Evolutionary conservation across 139 green algal species (phyloP).

Genomic region (Chlamydomonas schloesseri): DNA sequence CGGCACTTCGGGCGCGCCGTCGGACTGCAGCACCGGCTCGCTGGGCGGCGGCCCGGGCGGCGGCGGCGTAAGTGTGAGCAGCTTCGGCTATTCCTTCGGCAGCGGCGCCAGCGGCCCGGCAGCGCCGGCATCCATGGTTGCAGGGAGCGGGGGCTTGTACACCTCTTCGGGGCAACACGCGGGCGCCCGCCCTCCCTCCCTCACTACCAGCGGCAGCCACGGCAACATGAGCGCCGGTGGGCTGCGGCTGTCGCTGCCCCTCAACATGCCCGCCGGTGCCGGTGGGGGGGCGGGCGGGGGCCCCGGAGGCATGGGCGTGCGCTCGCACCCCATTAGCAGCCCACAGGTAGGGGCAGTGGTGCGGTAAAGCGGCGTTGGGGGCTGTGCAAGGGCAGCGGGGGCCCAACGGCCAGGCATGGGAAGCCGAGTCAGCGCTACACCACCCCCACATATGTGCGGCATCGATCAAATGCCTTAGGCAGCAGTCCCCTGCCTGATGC

Average conservation of each 20-base stretch:
- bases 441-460: too few relatives aligned
- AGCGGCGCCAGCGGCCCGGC: background rate
- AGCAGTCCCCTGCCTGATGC: too few relatives aligned
- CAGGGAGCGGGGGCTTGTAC: background rate
- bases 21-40: background rate
- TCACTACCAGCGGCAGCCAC: background rate
- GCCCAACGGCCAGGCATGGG: too few relatives aligned
- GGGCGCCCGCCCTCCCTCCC: background rate
- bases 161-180: too few relatives aligned
- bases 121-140: background rate
- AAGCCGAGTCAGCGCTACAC: too few relatives aligned
- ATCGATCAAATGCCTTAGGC: too few relatives aligned
- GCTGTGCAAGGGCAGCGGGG: too few relatives aligned
- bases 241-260: constrained; percentile 2
- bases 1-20: background rate
- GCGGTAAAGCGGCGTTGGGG: too few relatives aligned
- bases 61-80: background rate
- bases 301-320: background rate
- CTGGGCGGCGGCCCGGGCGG: too few relatives aligned
- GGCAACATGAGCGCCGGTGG: background rate
- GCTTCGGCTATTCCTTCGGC: background rate
- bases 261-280: background rate
- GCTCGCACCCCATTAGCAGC: constrained; percentile 20
- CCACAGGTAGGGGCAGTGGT: background rate
- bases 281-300: background rate